Evolutionary conservation across 257 asterid genomes (phyloP), one percentile per base, ranked within the genome.

Genomic region (Handroanthus guayacan): DNA sequence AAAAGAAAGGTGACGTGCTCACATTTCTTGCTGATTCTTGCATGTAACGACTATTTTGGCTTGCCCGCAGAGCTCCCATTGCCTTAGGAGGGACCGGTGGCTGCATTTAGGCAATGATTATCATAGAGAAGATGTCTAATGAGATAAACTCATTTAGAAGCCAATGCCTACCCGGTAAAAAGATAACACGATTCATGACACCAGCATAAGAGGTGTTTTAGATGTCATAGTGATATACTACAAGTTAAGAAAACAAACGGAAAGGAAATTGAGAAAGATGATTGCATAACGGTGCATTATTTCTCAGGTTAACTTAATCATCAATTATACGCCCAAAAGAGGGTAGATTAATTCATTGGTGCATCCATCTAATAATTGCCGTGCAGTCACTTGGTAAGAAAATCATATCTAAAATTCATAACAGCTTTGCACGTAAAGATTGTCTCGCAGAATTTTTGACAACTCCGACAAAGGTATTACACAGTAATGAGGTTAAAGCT

Each of bases 1-100:
- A 13, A 56, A n/a, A n/a, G 71, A 72, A 17, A 72, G 62, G 67
- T 74, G 82, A 75, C 68, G 80, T 74, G 76, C 97, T 91, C 89
- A 92, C 99, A 95, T 95, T 91, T 95, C 99, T 82, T 88, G 98
- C 86, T 89, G 98, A 87, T 91, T 95, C 90, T 89, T 95, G 96
- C 99, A 95, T 8, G 97, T 87, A 45, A 95, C 96, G 7, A 95
- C 98, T 77, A 95, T 95, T 80, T 95, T 95, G 77, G 99, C 92
- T 78, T 95, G 98, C 43, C 99, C 98, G 16, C 91, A 82, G 16
- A 74, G 90, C 84, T 95, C 98, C 99, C 99, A 92, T 79, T 87
- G 86, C 82, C 93, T 85, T 86, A 95, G 81, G 61, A 95, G 98
- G 62, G 90, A 87, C 38, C 92, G 86, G 14, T 88, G 87, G 84